phyloP scores from a whole-genome alignment of 768 basidiomycete genomes.

The Psilocybe cyanescens region DNA sequence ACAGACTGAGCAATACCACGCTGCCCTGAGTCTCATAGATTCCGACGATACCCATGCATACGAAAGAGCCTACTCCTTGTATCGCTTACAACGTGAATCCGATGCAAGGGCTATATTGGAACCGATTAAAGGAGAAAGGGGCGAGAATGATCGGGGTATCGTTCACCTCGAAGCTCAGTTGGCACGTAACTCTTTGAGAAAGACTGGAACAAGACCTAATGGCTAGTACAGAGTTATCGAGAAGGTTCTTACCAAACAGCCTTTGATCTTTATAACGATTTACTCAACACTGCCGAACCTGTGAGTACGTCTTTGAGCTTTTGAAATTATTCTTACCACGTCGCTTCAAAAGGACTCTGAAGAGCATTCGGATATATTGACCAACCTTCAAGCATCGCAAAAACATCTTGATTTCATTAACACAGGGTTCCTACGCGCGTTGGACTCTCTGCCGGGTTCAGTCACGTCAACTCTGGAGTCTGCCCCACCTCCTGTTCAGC shows the following conservation, averaged over 20 bases:
- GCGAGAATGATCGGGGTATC: constrained; percentile 62
- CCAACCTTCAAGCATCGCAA: constrained; percentile 83
- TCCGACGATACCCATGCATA: constrained; percentile 43
- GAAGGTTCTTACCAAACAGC: constrained; percentile 75
- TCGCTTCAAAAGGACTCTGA: constrained; percentile 65
- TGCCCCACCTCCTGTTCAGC: constrained; percentile 55
- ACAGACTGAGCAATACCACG: constrained; percentile 81
- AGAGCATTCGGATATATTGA: constrained; percentile 86
- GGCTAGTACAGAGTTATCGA: constrained; percentile 66
- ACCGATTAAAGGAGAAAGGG: constrained; percentile 46
- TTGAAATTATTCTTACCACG: not conserved
- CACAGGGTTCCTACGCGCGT: constrained; percentile 63
- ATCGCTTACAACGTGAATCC: constrained; percentile 77
- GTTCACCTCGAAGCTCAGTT: constrained; percentile 88
- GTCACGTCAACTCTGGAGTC: constrained; percentile 61
- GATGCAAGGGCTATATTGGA: constrained; percentile 64
- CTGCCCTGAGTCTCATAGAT: constrained; percentile 67
- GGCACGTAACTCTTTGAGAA: constrained; percentile 46
- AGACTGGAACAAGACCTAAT: not conserved
- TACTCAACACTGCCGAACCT: constrained; percentile 77
- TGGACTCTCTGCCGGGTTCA: constrained; percentile 61
- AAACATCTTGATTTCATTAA: constrained; percentile 85
- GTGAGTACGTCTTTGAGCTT: constrained; percentile 46
- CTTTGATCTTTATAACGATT: constrained; percentile 77
- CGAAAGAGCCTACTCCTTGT: constrained; percentile 83